Evolutionary conservation across 345 rosid species (phyloP).

Genomic region (Citrus mangshanensis): DNA sequence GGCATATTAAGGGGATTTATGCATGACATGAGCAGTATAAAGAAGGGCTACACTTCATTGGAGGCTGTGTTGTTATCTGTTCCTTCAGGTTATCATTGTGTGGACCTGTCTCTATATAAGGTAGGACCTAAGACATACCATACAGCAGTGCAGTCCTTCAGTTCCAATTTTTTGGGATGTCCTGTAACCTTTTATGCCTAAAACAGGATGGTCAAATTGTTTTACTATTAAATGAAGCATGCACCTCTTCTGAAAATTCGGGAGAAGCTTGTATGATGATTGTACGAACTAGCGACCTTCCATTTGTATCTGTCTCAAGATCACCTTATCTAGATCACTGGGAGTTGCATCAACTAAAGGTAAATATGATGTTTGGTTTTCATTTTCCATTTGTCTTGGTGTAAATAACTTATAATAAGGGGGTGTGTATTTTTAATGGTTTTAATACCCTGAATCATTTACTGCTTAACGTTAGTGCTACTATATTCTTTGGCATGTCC

Average conservation of each 20-base stretch:
- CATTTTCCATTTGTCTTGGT: neutral
- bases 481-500: neutral
- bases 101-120: slow-evolving; percentile 84
- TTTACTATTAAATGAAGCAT: slow-evolving; percentile 51
- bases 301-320: slow-evolving; percentile 55
- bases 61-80: slow-evolving; percentile 64
- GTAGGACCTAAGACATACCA: slow-evolving; percentile 29
- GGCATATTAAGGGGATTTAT: slow-evolving; percentile 57
- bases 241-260: slow-evolving; percentile 43
- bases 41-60: slow-evolving; percentile 38
- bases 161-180: slow-evolving; percentile 7
- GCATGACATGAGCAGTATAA: slow-evolving; percentile 32
- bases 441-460: neutral
- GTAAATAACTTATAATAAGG: neutral
- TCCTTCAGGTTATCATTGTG: slow-evolving; percentile 61
- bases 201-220: slow-evolving; percentile 74
- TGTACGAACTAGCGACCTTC: slow-evolving; percentile 60
- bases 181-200: slow-evolving; percentile 8
- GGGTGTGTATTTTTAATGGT: neutral
- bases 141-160: neutral
- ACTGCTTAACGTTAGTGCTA: neutral
- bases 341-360: slow-evolving; percentile 66
- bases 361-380: slow-evolving; percentile 21
- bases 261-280: slow-evolving; percentile 86
- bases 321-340: slow-evolving; percentile 39